Base-by-base conservation (phyloP, 2,329 filamentous ascomycete genomes). In the Botrytis galanthina region DNA sequence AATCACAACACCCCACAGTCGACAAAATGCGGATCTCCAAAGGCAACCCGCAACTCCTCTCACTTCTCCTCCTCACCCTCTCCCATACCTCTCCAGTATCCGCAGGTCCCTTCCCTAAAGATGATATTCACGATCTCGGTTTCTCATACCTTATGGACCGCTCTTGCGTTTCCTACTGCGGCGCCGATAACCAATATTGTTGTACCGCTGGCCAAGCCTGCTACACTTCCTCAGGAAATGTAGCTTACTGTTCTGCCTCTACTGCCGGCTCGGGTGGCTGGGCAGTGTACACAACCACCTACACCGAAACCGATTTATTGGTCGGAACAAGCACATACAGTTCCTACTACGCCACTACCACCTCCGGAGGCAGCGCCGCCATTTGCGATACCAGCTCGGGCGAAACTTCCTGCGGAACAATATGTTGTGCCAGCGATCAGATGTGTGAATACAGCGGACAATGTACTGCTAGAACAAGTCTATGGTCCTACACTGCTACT, bases 371-470 rank as follows among this genome's bases (percentile, higher is more conserved):
- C 26, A 66, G 85, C 8, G 81, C 83, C 32, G 84, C 84, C 3
- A 84, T 83, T 75, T 91, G 89, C 80, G 80, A 85, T 1, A 87
- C 89, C 1, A 79, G 78, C n/a, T 81, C 84, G 6, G 86, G 87
- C 72, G 83, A 93, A 81, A 86, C 86, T 12, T 85, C 88, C 5
- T 95, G 92, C 80, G 92, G 92, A 46, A 80, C 80, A 70, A 90
- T 91, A 74, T 95, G 92, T 85, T 95, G 92, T 82, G 88, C 88
- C 37, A 87, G 84, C 74, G 88, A 87, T 83, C 91, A 93, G 82
- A 91, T 90, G 79, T 95, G 93, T 81, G 87, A 86, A 18, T 46
- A 67, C 37, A 72, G 75, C 2, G 75, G 75, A 18, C 73, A 75
- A 29, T 80, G 79, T 61, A 76, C 75, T 3, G 74, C 75, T 39